Conservation (phyloP, 2,329 filamentous ascomycete genomes). For the Metarhizium album region DNA sequence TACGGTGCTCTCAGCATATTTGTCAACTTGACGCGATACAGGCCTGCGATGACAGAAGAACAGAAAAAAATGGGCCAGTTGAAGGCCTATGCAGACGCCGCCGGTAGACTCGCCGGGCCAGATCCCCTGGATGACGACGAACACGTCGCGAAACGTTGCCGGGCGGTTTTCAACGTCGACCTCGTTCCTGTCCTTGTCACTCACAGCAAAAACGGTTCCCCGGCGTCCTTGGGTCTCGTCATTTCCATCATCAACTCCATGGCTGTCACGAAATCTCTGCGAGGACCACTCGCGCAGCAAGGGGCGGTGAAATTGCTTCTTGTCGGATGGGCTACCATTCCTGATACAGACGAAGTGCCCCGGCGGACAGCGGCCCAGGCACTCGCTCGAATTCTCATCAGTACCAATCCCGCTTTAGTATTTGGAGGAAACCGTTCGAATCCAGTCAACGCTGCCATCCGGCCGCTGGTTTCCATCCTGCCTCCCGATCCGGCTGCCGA, state of each 20-base stretch:
- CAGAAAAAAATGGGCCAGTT: constrained; percentile 86
- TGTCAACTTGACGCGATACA: constrained; percentile 73
- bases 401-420: constrained; percentile 71
- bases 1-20: constrained; percentile 84
- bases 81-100: constrained; percentile 86
- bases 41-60: constrained; percentile 71
- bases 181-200: constrained; percentile 67
- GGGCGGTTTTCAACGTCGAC: constrained; percentile 66
- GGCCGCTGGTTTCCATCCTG: constrained; percentile 68
- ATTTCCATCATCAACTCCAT: constrained; percentile 69
- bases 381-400: constrained; percentile 76
- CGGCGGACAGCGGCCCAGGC: constrained; percentile 63
- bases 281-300: constrained; percentile 79
- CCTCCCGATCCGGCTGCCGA: constrained; percentile 50
- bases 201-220: constrained; percentile 62
- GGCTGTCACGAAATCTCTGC: constrained; percentile 59
- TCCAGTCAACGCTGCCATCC: constrained; percentile 68
- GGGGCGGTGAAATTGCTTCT: constrained; percentile 83
- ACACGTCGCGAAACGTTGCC: constrained; percentile 66
- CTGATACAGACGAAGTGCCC: constrained; percentile 34
- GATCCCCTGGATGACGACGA: constrained; percentile 67
- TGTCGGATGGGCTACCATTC: constrained; percentile 53
- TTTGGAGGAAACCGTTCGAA: constrained; percentile 69
- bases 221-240: constrained; percentile 59
- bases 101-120: constrained; percentile 49